These are phyloP conservation scores for Colletotrichum horii DNA, from an alignment of 2,329 filamentous ascomycete genomes.

Conservation along the genomic window DNA sequence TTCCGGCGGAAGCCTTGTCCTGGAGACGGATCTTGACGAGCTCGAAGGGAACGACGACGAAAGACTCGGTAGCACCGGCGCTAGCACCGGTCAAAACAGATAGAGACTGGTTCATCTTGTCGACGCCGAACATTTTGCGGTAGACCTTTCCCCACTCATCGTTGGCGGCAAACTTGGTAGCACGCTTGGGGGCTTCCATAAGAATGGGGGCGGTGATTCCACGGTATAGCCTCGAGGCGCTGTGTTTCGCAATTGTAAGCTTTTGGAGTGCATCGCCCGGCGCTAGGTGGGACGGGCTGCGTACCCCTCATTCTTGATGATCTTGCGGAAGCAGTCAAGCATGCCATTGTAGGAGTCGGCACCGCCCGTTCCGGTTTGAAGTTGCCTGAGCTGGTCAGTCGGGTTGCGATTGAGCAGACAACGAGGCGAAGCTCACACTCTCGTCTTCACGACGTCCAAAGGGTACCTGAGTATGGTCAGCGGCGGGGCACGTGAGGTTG, in stretches of 20 bases:
- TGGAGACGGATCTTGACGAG: constrained; percentile 98
- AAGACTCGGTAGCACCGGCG: constrained; percentile 92
- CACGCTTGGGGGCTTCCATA: constrained; percentile 94
- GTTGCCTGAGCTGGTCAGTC: constrained; percentile 65
- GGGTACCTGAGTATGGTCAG: constrained; percentile 75
- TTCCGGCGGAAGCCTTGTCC: constrained; percentile 90
- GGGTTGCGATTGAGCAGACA: constrained; percentile 1
- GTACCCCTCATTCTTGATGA: constrained; percentile 93
- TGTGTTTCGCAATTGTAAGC: constrained; percentile 38
- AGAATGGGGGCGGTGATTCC: constrained; percentile 95
- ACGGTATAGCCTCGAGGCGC: constrained; percentile 89
- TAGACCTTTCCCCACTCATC: constrained; percentile 98
- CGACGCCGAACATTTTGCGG: constrained; percentile 80
- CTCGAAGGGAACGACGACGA: constrained; percentile 98
- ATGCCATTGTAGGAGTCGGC: constrained; percentile 94
- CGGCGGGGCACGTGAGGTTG: constrained; percentile 22
- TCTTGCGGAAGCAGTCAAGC: constrained; percentile 98
- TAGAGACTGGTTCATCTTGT: constrained; percentile 89
- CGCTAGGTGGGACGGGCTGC: constrained; percentile 24
- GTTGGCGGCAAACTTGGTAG: constrained; percentile 98
- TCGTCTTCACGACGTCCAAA: constrained; percentile 96
- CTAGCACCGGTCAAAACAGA: constrained; percentile 93
- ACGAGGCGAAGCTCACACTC: constrained; percentile 71
- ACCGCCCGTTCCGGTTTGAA: constrained; percentile 79
- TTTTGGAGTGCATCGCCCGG: background rate